A percentile compares a stretch with the other conserved stretches of the same genome.
These are phyloP conservation scores for Tricholoma terreum DNA, from an alignment of 768 basidiomycete genomes.

Conservation along the genomic window DNA sequence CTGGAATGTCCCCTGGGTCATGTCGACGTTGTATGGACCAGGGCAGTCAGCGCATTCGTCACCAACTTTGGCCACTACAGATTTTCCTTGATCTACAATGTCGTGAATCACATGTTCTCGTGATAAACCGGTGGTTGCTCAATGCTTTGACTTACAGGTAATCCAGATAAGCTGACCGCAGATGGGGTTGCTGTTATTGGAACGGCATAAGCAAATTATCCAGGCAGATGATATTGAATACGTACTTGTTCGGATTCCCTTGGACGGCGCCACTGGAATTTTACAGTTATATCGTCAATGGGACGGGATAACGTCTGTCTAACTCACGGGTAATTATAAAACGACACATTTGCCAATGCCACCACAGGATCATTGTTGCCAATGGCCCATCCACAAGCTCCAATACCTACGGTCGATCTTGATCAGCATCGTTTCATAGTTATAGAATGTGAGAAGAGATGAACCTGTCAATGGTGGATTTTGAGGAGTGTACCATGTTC, in stretches of 20 bases:
- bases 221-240: neutral
- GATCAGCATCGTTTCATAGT: neutral
- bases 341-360: constrained; percentile 9
- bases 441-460: neutral
- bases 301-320: neutral
- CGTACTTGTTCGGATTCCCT: constrained; percentile 10
- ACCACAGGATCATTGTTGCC: constrained; percentile 8
- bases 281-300: neutral
- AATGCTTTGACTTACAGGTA: constrained; percentile 6
- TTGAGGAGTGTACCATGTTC: neutral
- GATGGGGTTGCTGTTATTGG: constrained; percentile 14
- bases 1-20: constrained; percentile 10
- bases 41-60: constrained; percentile 14
- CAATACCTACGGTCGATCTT: neutral
- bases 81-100: constrained; percentile 10
- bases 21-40: constrained; percentile 8
- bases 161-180: constrained; percentile 12
- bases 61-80: constrained; percentile 14
- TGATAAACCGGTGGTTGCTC: no score
- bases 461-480: no score
- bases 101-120: neutral
- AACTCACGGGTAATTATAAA: constrained; percentile 12
- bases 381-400: constrained; percentile 14
- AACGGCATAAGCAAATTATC: neutral
- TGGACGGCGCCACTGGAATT: constrained; percentile 7